Base-by-base conservation (phyloP, 306 rosid species). In the Arachis hypogaea region DNA sequence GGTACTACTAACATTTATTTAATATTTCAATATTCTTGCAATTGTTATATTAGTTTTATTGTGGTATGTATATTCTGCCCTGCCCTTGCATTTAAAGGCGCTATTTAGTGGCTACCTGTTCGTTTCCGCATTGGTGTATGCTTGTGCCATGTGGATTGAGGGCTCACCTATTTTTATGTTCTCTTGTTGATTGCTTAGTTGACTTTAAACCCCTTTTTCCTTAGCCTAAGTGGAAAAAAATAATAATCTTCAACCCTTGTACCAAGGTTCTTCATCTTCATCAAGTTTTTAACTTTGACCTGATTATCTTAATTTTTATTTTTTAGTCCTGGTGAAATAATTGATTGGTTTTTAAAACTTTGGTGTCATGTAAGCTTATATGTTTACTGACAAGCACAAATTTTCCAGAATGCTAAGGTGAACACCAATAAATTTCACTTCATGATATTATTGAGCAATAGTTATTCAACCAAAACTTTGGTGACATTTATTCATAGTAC, bases 1-100 rank as follows among this genome's bases (percentile, higher is more conserved):
- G 99, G 99, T 94, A 82, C 11, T 58, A 7, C 57, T 65, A 73
- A 11, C 55, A 22, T 71, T 64, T 14, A 11, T 71, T 66, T 41
- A 16, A 33, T 33, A 33, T 33, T 33, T 22, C 28, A 33, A 60
- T 71, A 65, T 43, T 60, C 42, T 70, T 43, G 29, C 33, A 40
- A 61, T 14, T 11, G 63, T 14, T 42, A 6, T 57, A 28, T 47
- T 47, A n/a, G 40, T 64, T 22, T 40, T 63, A 8, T 49, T 42
- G 4, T 5, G n/a, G 46, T 14, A 66, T 63, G 67, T 69, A 43
- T 72, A 36, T 76, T 56, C 57, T 55, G 33, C 52, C 64, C 44
- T 57, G 43, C 54, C 65, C 52, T 12, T 72, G 63, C 28, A 28
- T 65, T 14, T 22, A 51, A 57, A 69, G 36, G 63, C 59, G 12